Conservation (phyloP, 2,329 filamentous ascomycete species). For the Xylaria sp. region DNA sequence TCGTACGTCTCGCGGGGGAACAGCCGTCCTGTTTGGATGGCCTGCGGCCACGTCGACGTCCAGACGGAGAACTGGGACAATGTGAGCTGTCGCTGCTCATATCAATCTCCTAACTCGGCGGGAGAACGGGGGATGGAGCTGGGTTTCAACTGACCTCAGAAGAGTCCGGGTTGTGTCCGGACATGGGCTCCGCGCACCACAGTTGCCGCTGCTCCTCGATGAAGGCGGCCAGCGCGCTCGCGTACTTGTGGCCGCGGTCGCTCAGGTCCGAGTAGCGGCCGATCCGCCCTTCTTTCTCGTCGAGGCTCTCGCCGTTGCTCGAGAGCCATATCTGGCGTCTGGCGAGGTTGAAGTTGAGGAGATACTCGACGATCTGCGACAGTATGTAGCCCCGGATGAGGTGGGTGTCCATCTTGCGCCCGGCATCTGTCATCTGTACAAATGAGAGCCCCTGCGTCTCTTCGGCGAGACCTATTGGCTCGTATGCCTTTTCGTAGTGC, state of each 20-base stretch:
- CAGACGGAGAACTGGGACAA: slow-evolving; percentile 16
- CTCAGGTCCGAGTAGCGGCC: slow-evolving; percentile 21
- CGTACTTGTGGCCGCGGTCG: slow-evolving; percentile 14
- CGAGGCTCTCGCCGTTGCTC: slow-evolving; percentile 21
- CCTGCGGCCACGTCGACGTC: slow-evolving; percentile 27
- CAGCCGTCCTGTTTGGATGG: slow-evolving; percentile 17
- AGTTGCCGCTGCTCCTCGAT: slow-evolving; percentile 15
- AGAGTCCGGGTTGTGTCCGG: slow-evolving; percentile 13
- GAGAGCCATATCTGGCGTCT: slow-evolving; percentile 23
- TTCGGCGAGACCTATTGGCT: slow-evolving; percentile 19
- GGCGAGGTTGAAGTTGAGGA: slow-evolving; percentile 26
- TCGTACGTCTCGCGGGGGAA: slow-evolving; percentile 16
- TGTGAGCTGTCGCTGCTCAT: neutral
- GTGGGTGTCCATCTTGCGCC: slow-evolving; percentile 23
- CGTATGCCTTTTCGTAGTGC: slow-evolving; percentile 24
- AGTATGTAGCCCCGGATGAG: slow-evolving; percentile 25
- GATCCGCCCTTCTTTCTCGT: slow-evolving; percentile 18
- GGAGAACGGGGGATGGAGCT: too few relatives aligned
- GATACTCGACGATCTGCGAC: slow-evolving; percentile 26
- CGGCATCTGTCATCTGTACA: slow-evolving; percentile 23
- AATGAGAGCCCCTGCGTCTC: slow-evolving; percentile 22
- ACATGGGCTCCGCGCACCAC: slow-evolving; percentile 13
- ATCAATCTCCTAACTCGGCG: neutral
- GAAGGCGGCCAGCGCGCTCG: slow-evolving; percentile 11
- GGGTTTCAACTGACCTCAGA: neutral